Percentiles rank a stretch among this genome's conserved stretches.
Conservation (phyloP, 2,329 filamentous ascomycete genomes). For the Claviceps maximensis region DNA sequence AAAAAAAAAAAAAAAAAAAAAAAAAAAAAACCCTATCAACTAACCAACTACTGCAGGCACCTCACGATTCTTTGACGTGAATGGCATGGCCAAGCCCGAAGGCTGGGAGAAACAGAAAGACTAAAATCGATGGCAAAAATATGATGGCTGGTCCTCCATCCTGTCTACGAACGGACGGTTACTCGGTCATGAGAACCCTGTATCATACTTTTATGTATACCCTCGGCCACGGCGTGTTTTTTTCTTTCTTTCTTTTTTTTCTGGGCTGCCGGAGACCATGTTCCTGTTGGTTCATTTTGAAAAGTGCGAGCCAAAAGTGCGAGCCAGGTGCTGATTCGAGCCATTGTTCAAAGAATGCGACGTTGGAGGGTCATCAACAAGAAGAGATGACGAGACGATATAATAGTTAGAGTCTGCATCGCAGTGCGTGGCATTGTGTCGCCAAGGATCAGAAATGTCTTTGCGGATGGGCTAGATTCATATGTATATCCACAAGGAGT, state of each 20-base stretch:
- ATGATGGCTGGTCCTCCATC: background rate
- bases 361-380: background rate
- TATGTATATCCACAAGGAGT: background rate
- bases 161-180: background rate
- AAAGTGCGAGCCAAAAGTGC: too few species aligned
- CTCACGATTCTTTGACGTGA: conserved; percentile 71
- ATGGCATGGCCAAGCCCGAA: conserved; percentile 66
- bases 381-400: background rate
- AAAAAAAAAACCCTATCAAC: background rate
- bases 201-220: background rate
- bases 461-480: background rate
- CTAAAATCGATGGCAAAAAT: background rate
- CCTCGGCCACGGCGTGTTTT: too few species aligned
- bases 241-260: too few species aligned
- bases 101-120: conserved; percentile 49
- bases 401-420: background rate
- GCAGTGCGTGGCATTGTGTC: background rate
- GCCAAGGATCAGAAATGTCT: background rate
- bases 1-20: background rate
- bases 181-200: background rate
- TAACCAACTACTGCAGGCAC: conserved; percentile 32
- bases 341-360: too few species aligned
- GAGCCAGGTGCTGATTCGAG: too few species aligned
- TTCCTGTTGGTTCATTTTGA: background rate
- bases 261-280: background rate